Conservation (phyloP, 768 basidiomycete genomes). For the Boletus sp. region DNA sequence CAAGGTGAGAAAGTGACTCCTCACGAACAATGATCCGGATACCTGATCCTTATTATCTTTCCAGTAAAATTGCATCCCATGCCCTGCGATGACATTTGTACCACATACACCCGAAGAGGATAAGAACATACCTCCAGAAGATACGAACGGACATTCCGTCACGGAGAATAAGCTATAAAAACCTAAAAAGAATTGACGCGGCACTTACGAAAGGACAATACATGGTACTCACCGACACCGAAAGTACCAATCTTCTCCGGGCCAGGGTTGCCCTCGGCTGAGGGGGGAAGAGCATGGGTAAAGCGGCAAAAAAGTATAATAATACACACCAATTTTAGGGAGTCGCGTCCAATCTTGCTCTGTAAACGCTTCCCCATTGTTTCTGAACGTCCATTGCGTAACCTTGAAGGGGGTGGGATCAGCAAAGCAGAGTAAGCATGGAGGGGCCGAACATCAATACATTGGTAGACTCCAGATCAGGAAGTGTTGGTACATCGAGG, state of each 20-base stretch:
- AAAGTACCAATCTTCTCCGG: constrained; percentile 96
- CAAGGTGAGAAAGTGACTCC: background rate
- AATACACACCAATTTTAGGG: constrained; percentile 75
- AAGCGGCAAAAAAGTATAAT: background rate
- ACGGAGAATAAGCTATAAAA: constrained; percentile 82
- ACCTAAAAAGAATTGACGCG: constrained; percentile 32
- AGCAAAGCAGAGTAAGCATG: background rate
- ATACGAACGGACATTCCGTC: constrained; percentile 33
- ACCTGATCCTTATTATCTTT: background rate
- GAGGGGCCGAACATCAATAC: constrained; percentile 33
- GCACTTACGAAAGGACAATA: background rate
- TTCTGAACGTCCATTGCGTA: constrained; percentile 78
- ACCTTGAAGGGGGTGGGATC: constrained; percentile 43
- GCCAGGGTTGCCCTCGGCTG: constrained; percentile 91
- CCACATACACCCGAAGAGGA: background rate
- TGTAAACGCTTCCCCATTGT: constrained; percentile 80
- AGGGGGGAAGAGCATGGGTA: background rate
- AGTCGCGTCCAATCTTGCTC: constrained; percentile 86
- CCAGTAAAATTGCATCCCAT: constrained; percentile 2
- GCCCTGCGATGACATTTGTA: background rate
- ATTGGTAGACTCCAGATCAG: constrained; percentile 60
- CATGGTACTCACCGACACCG: constrained; percentile 59
- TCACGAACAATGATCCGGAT: background rate
- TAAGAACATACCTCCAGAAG: background rate
- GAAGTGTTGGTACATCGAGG: constrained; percentile 32